Evolutionary conservation across 176 grass and related monocot genomes (phyloP), one percentile per base, ranked within the genome.

Genomic region (Paspalum vaginatum): DNA sequence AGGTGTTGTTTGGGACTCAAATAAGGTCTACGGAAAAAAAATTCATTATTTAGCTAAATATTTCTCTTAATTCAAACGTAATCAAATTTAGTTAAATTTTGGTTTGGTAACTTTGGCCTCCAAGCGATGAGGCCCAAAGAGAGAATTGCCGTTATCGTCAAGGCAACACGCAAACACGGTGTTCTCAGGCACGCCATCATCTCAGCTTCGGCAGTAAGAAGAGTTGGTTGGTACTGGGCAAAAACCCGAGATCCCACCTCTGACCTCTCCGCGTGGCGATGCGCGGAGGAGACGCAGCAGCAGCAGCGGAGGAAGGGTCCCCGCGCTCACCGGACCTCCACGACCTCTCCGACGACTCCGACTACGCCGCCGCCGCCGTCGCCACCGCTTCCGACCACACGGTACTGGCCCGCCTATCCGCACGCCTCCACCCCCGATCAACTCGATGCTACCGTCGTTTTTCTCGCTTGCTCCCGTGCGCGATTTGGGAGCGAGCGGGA

Each of bases 261-360:
- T 32, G n/a, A n/a, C 26, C 68, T 67, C 65, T 58, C 49, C 65
- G 40, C 59, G 53, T 45, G 79, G 79, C 83, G 83, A 89, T 89
- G 87, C 72, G 87, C 57, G 72, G 83, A 61, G 77, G 45, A 76
- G 54, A 59, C 42, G 70, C 46, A 10, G 18, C 69, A 20, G 48
- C 72, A 24, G 87, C 37, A 61, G 80, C 79, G 46, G 87, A 81
- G 41, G 87, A 41, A 61, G 90, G 85, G 13, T 61, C 72, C 76
- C 63, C 77, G 46, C 87, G 70, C 77, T 89, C 82, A 25, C 74
- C 86, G 65, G 96, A 99, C 43, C 84, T 81, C 60, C 85, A 93
- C 84, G 96, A 99, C 61, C 82, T 95, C 88, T 93, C 96, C 75
- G 96, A 99, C 92, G 96, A 99, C 78, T 74, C 90, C 62, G 96